Base-by-base conservation (phyloP, 768 basidiomycete species). In the Boletus coccyginus region DNA sequence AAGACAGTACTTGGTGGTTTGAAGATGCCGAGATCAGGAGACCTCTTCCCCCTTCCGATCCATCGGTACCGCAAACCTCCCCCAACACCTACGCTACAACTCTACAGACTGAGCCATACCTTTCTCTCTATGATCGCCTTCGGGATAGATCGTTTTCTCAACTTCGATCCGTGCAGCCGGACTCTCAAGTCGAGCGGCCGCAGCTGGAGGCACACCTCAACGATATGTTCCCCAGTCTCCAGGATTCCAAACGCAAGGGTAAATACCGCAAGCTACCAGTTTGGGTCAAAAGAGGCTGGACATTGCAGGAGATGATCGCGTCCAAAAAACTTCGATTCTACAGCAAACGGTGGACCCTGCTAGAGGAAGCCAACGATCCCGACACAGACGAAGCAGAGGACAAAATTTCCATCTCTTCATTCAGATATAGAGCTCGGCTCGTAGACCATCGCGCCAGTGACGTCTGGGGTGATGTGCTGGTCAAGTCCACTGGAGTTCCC, bases 311-410 rank as follows among this genome's bases (percentile, higher is more conserved):
- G 47, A 52, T 63, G 60, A 19, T 69, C 14, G 69, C 66, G 6
- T 57, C 68, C 12, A 70, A 56, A 50, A 50, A 65, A 17, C 55
- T 70, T 55, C 69, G 67, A 35, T 69, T 69, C 56, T 69, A 69
- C 55, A 66, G 50, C 50, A 61, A 50, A 48, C 33, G n/a, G 16
- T 69, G 68, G 68, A 60, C 56, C 6, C 39, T 66, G n/a, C 50
- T 68, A 9, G 67, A 68, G 46, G 60, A 56, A 40, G 62, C 67
- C 39, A 46, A 62, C 1, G 65, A 69, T 41, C 21, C 39, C 1
- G 50, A 65, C 33, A 53, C 58, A 1, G 48, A 47, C 19, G 58
- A 67, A 16, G 55, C 16, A 16, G 62, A 57, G 42, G 11, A n/a
- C 0, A 52, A 21, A 7, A 48, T 60, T 38, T 51, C 7, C 33